Evolutionary conservation across 2,329 filamentous ascomycete species (phyloP).

Genomic region (Didymella arachidicola): DNA sequence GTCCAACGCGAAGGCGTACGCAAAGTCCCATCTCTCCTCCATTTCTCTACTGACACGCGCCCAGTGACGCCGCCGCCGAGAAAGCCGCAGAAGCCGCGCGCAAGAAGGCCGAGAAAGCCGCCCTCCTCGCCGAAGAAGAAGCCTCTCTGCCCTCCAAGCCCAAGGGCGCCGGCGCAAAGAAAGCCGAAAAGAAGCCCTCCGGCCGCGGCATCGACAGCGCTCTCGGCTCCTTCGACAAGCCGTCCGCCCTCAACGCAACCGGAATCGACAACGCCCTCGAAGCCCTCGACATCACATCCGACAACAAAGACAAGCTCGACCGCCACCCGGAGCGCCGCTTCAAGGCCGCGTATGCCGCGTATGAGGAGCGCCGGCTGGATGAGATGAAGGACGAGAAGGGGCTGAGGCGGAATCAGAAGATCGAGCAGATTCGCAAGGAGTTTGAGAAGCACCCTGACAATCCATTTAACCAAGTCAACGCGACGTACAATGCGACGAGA

Average conservation of each 20-base stretch:
- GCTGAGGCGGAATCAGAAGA: conserved; percentile 81
- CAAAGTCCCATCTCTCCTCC: conserved; percentile 34
- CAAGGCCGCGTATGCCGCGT: conserved; percentile 84
- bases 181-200: conserved; percentile 57
- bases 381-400: conserved; percentile 90
- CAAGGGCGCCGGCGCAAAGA: conserved; percentile 73
- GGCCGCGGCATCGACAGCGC: conserved; percentile 73
- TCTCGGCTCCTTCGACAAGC: conserved; percentile 51
- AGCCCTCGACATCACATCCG: conserved; percentile 74
- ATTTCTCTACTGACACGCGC: conserved; percentile 14
- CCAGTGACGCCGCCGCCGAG: conserved; percentile 81
- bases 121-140: conserved; percentile 83
- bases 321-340: conserved; percentile 86
- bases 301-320: conserved; percentile 76
- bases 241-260: conserved; percentile 74
- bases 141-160: conserved; percentile 67
- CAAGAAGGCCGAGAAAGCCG: conserved; percentile 93
- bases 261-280: conserved; percentile 96
- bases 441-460: conserved; percentile 96
- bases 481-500: conserved; percentile 76
- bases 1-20: conserved; percentile 84
- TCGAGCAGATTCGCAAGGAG: conserved; percentile 85
- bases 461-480: conserved; percentile 87
- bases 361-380: conserved; percentile 78
- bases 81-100: conserved; percentile 83